These are phyloP conservation scores for Hylodesmum podocarpum DNA, from an alignment of 306 rosid genomes.

Conservation along the genomic window DNA sequence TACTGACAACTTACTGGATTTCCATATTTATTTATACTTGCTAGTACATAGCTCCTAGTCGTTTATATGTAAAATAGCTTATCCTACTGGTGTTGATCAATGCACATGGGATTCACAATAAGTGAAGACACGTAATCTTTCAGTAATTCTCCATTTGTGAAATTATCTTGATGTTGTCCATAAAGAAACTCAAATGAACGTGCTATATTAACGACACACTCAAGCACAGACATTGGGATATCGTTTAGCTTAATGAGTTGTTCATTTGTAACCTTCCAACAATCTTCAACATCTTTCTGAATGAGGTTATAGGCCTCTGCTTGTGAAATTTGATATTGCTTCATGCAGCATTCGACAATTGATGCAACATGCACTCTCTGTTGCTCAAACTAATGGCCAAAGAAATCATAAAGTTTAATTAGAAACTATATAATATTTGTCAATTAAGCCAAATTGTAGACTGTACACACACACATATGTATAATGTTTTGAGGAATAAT, in stretches of 20 bases:
- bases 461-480: too few species aligned
- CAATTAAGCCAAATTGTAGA: background rate
- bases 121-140: slow-evolving; percentile 22
- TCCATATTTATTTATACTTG: too few species aligned
- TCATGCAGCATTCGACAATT: slow-evolving; percentile 47
- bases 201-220: slow-evolving; percentile 14
- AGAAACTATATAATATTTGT: background rate
- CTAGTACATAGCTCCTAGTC: too few species aligned
- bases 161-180: slow-evolving; percentile 30
- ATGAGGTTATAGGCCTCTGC: slow-evolving; percentile 14
- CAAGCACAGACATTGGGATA: background rate
- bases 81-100: background rate
- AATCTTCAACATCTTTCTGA: background rate
- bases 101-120: background rate
- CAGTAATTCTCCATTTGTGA: slow-evolving; percentile 21
- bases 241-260: background rate
- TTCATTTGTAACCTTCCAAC: slow-evolving; percentile 43
- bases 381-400: slow-evolving; percentile 33
- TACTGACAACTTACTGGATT: too few species aligned
- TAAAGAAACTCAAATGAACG: slow-evolving; percentile 19
- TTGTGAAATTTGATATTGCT: background rate
- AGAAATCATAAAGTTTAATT: background rate
- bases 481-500: too few species aligned
- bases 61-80: background rate
- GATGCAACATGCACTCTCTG: slow-evolving; percentile 40